Percentiles rank a stretch among this genome's conserved stretches.
phyloP scores from a whole-genome alignment of 1,284 basidiomycete genomes.

The Boletus semigastroideus region DNA sequence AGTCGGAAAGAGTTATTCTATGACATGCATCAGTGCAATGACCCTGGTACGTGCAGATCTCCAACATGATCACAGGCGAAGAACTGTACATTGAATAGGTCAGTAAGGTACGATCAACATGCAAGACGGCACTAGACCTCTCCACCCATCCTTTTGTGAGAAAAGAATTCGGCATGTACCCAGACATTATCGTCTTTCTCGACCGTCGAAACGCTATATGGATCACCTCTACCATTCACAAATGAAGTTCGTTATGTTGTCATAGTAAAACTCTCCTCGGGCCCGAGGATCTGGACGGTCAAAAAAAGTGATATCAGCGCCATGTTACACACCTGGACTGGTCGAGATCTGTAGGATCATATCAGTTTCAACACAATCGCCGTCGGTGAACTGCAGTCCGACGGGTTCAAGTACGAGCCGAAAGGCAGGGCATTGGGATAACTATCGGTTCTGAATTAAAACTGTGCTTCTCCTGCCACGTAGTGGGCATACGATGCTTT shows the following conservation, averaged over 20 bases:
- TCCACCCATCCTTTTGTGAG: neutral
- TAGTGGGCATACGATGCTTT: neutral
- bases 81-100: neutral
- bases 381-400: neutral
- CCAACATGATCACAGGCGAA: neutral
- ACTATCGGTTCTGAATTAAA: neutral
- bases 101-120: neutral
- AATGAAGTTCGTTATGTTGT: neutral
- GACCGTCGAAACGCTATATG: neutral
- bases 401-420: neutral
- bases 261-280: neutral
- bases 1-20: neutral
- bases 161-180: neutral
- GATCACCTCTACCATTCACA: neutral
- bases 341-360: too few species aligned
- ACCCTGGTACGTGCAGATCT: neutral
- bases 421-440: neutral
- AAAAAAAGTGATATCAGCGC: too few species aligned
- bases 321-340: neutral
- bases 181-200: neutral
- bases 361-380: neutral
- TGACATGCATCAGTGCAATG: neutral
- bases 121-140: neutral
- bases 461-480: neutral
- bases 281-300: neutral